These are phyloP conservation scores for Papilionanthe hybrid DNA, from an alignment of 116 monocot genomes.

Conservation along the genomic window DNA sequence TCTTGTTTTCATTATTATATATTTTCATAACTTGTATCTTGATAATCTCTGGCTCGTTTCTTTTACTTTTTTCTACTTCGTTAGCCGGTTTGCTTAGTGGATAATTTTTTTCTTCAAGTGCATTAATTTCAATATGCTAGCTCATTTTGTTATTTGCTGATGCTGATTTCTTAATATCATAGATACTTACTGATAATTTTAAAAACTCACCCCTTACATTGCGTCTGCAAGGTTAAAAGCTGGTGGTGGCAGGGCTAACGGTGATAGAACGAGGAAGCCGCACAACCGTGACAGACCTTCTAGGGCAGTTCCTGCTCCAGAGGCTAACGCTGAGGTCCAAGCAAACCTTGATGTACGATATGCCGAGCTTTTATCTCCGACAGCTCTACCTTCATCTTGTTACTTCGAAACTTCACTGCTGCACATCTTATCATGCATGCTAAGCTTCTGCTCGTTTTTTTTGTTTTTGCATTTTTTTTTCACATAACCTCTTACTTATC, in stretches of 20 bases:
- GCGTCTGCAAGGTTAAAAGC: constrained; percentile 31
- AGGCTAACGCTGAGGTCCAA: constrained; percentile 60
- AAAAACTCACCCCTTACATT: neutral
- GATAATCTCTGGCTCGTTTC: too few species aligned
- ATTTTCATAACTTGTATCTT: too few species aligned
- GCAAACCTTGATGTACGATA: constrained; percentile 44
- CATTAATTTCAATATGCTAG: neutral
- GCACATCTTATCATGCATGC: constrained; percentile 2
- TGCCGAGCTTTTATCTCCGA: neutral
- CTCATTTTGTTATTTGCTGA: neutral
- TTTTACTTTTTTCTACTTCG: neutral
- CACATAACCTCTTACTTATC: neutral
- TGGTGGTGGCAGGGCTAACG: constrained; percentile 38
- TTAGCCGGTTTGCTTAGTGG: neutral
- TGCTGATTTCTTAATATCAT: neutral
- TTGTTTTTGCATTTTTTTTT: neutral
- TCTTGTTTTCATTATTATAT: neutral
- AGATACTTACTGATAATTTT: neutral
- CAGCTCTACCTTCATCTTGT: neutral
- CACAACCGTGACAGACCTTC: constrained; percentile 28
- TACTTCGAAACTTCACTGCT: neutral
- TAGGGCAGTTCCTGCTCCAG: constrained; percentile 45
- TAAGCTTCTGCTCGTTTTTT: neutral
- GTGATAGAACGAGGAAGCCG: constrained; percentile 39
- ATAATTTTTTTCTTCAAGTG: neutral